These are phyloP conservation scores for Ailanthus altissimus DNA, from an alignment of 345 rosid species.

Conservation along the genomic window DNA sequence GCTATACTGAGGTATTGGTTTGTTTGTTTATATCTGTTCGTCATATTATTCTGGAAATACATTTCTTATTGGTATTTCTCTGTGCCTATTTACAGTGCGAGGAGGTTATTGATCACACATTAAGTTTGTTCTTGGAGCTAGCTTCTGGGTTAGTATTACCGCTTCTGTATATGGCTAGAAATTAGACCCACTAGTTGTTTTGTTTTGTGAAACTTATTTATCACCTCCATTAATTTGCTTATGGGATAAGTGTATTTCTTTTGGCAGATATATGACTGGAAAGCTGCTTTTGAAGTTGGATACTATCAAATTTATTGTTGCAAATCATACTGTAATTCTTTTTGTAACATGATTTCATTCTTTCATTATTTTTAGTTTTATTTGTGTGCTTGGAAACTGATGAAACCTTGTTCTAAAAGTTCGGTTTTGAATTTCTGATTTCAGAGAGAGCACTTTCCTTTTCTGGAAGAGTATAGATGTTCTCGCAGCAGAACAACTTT, in stretches of 20 bases:
- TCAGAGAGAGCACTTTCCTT: slow-evolving; percentile 97
- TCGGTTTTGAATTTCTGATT: slow-evolving; percentile 29
- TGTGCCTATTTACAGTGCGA: slow-evolving; percentile 61
- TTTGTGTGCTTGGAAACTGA: slow-evolving; percentile 13
- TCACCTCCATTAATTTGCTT: neutral
- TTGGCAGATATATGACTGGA: slow-evolving; percentile 93
- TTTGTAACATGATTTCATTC: slow-evolving; percentile 14
- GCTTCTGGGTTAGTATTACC: slow-evolving; percentile 78
- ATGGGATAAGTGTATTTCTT: slow-evolving; percentile 16
- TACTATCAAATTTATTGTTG: slow-evolving; percentile 81
- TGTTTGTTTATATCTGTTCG: neutral
- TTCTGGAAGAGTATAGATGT: slow-evolving; percentile 87
- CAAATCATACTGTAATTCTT: slow-evolving; percentile 87
- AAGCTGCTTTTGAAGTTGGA: slow-evolving; percentile 95
- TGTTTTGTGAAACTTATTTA: slow-evolving; percentile 10
- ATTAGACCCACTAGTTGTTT: slow-evolving; percentile 9
- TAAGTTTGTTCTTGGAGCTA: slow-evolving; percentile 91
- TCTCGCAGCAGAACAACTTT: slow-evolving; percentile 96
- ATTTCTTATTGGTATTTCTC: slow-evolving; percentile 20
- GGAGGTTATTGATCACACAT: slow-evolving; percentile 92
- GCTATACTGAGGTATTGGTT: slow-evolving; percentile 72
- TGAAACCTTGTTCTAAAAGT: slow-evolving; percentile 1
- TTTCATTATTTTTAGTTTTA: slow-evolving; percentile 21
- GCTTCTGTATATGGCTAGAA: slow-evolving; percentile 21
- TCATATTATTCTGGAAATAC: slow-evolving; percentile 17